Conservation (phyloP, 2,329 filamentous ascomycete species). For the Hortaea werneckii region DNA sequence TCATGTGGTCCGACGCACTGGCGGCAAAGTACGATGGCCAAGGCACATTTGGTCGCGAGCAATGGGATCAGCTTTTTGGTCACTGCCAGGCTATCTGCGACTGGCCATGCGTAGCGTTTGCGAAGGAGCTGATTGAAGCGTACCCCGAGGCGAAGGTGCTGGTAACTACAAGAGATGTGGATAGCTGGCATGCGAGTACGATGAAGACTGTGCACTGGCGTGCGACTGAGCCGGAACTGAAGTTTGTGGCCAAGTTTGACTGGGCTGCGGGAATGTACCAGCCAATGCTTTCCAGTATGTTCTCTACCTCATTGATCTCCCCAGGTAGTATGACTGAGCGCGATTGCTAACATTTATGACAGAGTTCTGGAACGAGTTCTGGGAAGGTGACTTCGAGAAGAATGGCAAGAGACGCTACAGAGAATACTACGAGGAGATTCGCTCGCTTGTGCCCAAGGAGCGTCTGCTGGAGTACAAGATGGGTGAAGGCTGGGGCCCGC, state of each 20-base stretch:
- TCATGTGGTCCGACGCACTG: constrained; percentile 62
- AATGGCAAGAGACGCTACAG: constrained; percentile 54
- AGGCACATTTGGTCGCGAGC: constrained; percentile 52
- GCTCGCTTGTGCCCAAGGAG: constrained; percentile 36
- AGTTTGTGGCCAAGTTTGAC: constrained; percentile 43
- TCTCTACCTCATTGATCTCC: not conserved
- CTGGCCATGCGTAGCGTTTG: constrained; percentile 58
- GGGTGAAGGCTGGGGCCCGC: constrained; percentile 44
- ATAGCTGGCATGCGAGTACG: constrained; percentile 53
- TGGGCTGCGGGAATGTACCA: constrained; percentile 61
- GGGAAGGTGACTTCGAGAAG: constrained; percentile 56
- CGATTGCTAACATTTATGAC: constrained; percentile 5
- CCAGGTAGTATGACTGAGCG: no score
- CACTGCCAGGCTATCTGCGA: constrained; percentile 58
- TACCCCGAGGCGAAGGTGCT: constrained; percentile 66
- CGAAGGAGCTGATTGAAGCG: constrained; percentile 58
- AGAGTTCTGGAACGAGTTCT: constrained; percentile 58
- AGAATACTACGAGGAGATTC: constrained; percentile 45
- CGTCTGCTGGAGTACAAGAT: constrained; percentile 45
- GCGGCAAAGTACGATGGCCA: constrained; percentile 51
- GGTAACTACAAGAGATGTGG: constrained; percentile 55
- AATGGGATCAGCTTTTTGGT: constrained; percentile 60
- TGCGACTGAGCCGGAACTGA: constrained; percentile 52
- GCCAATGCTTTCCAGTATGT: constrained; percentile 51
- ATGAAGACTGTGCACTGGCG: constrained; percentile 61